Base-by-base conservation (phyloP, 2,329 filamentous ascomycete species). In the Trichoderma koningiopsis region DNA sequence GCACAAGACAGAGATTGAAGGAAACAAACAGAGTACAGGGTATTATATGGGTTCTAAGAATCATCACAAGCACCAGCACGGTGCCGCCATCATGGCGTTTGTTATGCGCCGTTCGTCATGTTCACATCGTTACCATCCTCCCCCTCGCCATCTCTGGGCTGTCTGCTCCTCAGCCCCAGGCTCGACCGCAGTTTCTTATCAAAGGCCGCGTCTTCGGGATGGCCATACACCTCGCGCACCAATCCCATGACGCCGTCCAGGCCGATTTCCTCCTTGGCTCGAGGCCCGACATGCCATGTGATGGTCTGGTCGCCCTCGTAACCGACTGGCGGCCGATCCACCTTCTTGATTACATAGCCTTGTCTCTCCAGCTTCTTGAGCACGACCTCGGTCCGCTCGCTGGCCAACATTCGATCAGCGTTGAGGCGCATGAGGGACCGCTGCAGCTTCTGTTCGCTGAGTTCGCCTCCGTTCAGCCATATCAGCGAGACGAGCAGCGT, bases 181-280 rank as follows among this genome's bases (percentile, higher is more conserved):
- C 88, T 93, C 62, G 85, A 83, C 31, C 84, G 81, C 59, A 94
- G 78, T 75, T 87, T 88, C 76, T 81, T 85, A 71, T 90, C 85
- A 63, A 91, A 76, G 72, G 89, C 86, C 3, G 85, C 82, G 1
- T 81, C 81, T 56, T 82, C 81, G 8, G 83, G 82, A n/a, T 68
- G 7, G 1, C 84, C 87, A 77, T 88, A 91, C 0, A 90, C 83
- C 66, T 85, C 79, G 76, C 88, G 81, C 4, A 94, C 88, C 72
- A 97, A 80, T 0, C 88, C 89, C 22, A 89, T 88, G 14, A 96
- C 91, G 0, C 92, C 92, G 61, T 89, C 86, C n/a, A 89, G 84
- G 0, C 92, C 92, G 43, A 98, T 87, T 79, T 98, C 96, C 8
- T 94, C 85, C 79, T 92, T 96, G 6, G 92, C 95, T 27, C 96